Conservation (phyloP, 2,329 filamentous ascomycete genomes). For the Colletotrichum graminicola region DNA sequence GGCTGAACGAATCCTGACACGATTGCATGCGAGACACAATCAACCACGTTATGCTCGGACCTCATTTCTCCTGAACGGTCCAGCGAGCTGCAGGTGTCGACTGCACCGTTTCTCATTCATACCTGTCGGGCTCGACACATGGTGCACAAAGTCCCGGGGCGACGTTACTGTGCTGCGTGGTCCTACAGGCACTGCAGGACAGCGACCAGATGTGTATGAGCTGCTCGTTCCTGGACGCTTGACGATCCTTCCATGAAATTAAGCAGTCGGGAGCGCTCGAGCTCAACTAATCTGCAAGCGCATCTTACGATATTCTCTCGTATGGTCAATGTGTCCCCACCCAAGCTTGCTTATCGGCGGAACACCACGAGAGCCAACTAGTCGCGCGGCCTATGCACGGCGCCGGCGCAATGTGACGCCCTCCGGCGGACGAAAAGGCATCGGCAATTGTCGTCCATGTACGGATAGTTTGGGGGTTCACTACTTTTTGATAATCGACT, state of each 20-base stretch:
- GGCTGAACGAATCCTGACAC: conserved; percentile 29
- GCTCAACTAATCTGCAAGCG: neutral
- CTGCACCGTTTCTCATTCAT: conserved; percentile 13
- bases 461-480: neutral
- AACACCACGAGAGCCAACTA: neutral
- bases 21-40: conserved; percentile 35
- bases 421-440: conserved; percentile 5
- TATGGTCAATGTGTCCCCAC: neutral
- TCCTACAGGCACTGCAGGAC: neutral
- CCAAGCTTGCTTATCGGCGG: neutral
- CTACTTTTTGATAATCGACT: neutral
- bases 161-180: conserved; percentile 21
- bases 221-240: neutral
- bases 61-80: conserved; percentile 23
- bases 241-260: neutral
- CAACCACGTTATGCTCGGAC: conserved; percentile 14
- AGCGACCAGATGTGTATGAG: conserved; percentile 1
- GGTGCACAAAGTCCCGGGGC: conserved; percentile 25
- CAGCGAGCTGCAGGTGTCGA: conserved; percentile 26
- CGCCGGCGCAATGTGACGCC: conserved; percentile 6
- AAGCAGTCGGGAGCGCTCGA: neutral
- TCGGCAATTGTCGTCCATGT: neutral
- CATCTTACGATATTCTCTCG: neutral
- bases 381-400: conserved; percentile 2
- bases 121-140: conserved; percentile 38